Evolutionary conservation across 805 yeast species (phyloP), one percentile per base, ranked within the genome.

Genomic region (Saccharomycopsis sp.): DNA sequence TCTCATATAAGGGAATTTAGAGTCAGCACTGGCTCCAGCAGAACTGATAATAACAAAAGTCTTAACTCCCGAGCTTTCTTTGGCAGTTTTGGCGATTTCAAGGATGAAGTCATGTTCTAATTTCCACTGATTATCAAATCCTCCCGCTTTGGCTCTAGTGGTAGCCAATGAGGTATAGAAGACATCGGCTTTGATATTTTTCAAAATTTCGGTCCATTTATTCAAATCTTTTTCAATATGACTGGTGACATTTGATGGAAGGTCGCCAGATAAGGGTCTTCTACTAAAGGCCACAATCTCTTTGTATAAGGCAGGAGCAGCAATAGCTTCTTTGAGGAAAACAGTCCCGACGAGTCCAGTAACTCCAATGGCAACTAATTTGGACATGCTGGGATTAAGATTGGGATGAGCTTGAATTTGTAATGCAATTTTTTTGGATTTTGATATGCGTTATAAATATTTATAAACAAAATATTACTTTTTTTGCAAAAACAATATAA

Each of bases 91-190:
- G 4, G 94, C 94, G 28, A 79, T 61, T 30, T 67, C 74, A 31
- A 72, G 55, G 53, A 84, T 85, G 51, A 79, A 63, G 41, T 82
- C 94, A 49, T 77, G 72, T 53, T 87, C 96, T 49, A 87, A 76
- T 50, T 68, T 66, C 49, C 69, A 66, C 59, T 83, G 92, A 20
- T 74, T 70, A 19, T 72, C 83, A n/a, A 75, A 61, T 1, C 81
- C 67, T 14, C 95, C 94, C 3, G 86, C 95, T 23, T 60, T 67
- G 2, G 70, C 78, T 39, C 71, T 68, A 1, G 94, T 84, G 5
- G 95, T 81, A 5, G 88, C 95, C 49, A 87, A 69, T 0, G 78
- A 76, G 2, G 84, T 72, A 48, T 81, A 72, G 41, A 79, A 63
- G 3, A 63, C 61, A 3, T 49, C 51, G 19, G 60, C 54, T 19